A percentile compares a stretch with the other conserved stretches of the same genome.
These are phyloP conservation scores for Phytophthora constricta DNA, from an alignment of 352 stramenopile genomes.

Conservation along the genomic window DNA sequence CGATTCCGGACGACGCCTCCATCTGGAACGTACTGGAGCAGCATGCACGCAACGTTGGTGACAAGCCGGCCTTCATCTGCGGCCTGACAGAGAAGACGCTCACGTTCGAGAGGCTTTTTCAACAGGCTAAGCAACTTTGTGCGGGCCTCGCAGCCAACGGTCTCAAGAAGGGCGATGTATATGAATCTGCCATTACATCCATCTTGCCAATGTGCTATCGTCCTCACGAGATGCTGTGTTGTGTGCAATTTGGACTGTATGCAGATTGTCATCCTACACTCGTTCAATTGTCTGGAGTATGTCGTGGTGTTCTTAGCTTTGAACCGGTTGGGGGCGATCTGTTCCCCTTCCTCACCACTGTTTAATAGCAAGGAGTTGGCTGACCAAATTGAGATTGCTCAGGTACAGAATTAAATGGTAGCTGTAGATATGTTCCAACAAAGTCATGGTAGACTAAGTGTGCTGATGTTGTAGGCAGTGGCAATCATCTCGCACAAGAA, in stretches of 20 bases:
- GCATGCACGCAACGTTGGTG: conserved; percentile 30
- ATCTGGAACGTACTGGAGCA: conserved; percentile 52
- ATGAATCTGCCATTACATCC: conserved; percentile 11
- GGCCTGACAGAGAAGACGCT: conserved; percentile 46
- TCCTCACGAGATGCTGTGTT: too few species aligned
- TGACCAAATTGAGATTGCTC: conserved; percentile 40
- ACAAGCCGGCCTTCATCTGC: conserved; percentile 48
- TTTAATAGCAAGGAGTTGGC: conserved; percentile 48
- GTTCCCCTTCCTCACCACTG: conserved; percentile 49
- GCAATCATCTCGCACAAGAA: conserved; percentile 37
- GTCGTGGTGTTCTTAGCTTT: conserved; percentile 60
- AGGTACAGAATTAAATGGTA: too few species aligned
- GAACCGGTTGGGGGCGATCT: conserved; percentile 50
- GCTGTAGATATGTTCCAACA: too few species aligned
- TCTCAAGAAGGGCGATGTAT: conserved; percentile 52
- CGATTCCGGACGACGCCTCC: conserved; percentile 37
- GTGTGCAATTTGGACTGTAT: background rate
- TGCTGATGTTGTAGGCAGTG: conserved; percentile 12
- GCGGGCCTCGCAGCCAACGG: conserved; percentile 46
- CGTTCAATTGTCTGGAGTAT: conserved; percentile 68
- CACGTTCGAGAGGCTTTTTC: conserved; percentile 40
- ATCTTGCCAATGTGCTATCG: too few species aligned
- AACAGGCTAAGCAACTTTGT: conserved; percentile 33
- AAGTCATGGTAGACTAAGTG: too few species aligned
- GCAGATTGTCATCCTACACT: conserved; percentile 53